These are phyloP conservation scores for Globisporangium ultimum DNA, from an alignment of 352 stramenopile genomes.

Conservation along the genomic window DNA sequence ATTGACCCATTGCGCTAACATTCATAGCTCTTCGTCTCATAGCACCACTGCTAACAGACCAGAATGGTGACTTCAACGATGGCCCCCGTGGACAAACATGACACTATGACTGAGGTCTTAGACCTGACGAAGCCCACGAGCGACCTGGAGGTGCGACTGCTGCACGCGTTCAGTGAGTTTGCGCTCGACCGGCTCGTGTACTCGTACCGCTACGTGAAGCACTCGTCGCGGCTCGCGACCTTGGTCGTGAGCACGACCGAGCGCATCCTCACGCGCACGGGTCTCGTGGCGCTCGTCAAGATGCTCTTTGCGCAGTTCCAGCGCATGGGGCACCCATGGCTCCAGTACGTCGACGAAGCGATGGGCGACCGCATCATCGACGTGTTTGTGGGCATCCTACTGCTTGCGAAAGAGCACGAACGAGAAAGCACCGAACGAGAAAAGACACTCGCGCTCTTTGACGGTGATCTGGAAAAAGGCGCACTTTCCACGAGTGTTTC, in stretches of 20 bases:
- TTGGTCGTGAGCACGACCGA: slow-evolving; percentile 51
- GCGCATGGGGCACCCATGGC: slow-evolving; percentile 41
- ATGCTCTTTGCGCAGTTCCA: slow-evolving; percentile 60
- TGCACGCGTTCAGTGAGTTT: slow-evolving; percentile 50
- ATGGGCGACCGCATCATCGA: slow-evolving; percentile 61
- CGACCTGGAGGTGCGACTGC: slow-evolving; percentile 57
- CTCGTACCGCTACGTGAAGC: slow-evolving; percentile 50
- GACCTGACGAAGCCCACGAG: neutral
- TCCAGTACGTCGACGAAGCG: slow-evolving; percentile 54
- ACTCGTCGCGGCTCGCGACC: slow-evolving; percentile 39
- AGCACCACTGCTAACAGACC: too few species aligned
- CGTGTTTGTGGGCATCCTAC: slow-evolving; percentile 43
- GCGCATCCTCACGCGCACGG: slow-evolving; percentile 34
- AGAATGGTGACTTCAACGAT: too few species aligned
- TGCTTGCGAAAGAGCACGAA: slow-evolving; percentile 36
- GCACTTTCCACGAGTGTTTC: neutral
- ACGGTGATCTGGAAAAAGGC: slow-evolving; percentile 24
- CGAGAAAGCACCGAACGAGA: neutral
- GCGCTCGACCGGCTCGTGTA: slow-evolving; percentile 30
- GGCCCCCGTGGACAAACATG: too few species aligned
- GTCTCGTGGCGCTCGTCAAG: slow-evolving; percentile 32
- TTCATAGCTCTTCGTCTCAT: too few species aligned
- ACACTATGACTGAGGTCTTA: too few species aligned
- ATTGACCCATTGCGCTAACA: too few species aligned
- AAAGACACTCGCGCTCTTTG: neutral